Conservation (phyloP, 495 filamentous ascomycete genomes). For the Penicillium lagena region DNA sequence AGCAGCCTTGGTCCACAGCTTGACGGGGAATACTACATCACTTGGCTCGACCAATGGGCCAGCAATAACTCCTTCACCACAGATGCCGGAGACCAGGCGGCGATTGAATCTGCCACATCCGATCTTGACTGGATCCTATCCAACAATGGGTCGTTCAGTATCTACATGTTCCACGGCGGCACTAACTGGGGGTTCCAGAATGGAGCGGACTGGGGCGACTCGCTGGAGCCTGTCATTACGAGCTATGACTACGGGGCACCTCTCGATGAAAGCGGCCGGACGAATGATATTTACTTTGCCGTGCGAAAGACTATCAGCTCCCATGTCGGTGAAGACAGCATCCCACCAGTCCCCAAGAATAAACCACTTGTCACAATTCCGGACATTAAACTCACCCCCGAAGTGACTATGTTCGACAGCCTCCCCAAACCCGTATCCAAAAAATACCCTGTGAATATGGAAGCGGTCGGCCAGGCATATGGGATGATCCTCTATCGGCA, state of each 20-base stretch:
- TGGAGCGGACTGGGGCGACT: constrained; percentile 34
- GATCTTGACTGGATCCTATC: constrained; percentile 34
- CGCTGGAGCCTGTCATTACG: constrained; percentile 28
- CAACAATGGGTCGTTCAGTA: constrained; percentile 33
- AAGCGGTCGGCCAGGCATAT: constrained; percentile 32
- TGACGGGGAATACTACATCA: constrained; percentile 42
- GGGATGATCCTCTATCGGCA: constrained; percentile 38
- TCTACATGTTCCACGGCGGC: constrained; percentile 46
- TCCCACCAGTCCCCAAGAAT: constrained; percentile 23
- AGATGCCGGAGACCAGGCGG: constrained; percentile 8
- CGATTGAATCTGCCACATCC: constrained; percentile 9
- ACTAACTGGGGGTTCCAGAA: constrained; percentile 41
- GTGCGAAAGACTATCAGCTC: constrained; percentile 28
- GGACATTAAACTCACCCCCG: constrained; percentile 18
- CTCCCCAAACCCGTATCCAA: constrained; percentile 12
- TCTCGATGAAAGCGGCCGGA: constrained; percentile 41
- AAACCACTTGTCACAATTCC: constrained; percentile 22
- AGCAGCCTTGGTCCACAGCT: constrained; percentile 34
- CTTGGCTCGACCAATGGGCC: constrained; percentile 31
- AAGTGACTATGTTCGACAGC: constrained; percentile 19
- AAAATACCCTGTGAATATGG: constrained; percentile 30
- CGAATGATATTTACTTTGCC: constrained; percentile 31
- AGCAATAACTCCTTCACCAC: constrained; percentile 23
- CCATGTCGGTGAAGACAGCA: constrained; percentile 17
- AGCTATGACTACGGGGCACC: constrained; percentile 45